Evolutionary conservation across 148 eudicot species (phyloP), one percentile per base, ranked within the genome.

Genomic region (Polygonum maritimum): DNA sequence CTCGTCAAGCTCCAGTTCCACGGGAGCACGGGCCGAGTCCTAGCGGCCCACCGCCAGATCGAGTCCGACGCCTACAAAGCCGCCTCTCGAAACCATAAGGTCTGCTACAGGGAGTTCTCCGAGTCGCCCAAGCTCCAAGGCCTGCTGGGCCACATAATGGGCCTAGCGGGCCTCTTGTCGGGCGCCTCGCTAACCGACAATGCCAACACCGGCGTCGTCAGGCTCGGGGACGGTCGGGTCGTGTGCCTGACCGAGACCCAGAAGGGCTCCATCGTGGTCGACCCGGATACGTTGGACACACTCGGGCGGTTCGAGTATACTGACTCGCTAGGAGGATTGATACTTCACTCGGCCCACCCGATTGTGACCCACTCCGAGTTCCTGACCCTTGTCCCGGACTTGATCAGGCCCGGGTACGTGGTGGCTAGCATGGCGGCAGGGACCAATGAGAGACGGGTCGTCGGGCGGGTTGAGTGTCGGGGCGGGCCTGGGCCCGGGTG

Each of bases 181-280:
- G 99, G 99, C 8, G 89, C 97, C 33, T 92, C 99, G 0, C 77
- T 96, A 31, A 96, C 99, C 6, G 99, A 96, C 76, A 96, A 96
- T 48, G 91, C 99, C 26, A 91, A 87, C 85, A 96, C 99, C 36
- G 99, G 99, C 0, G 97, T 95, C 40, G 88, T 95, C 2, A 80
- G 58, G 76, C 88, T 95, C 4, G 94, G 88, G 0, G 99, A 95
- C 33, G 99, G 94, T 1, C 86, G 99, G 4, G 99, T 95, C 0
- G 88, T 95, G 31, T 95, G 97, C 71, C 85, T 95, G 0, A 95
- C 99, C 0, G 99, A 95, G 80, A 95, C 99, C 18, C 85, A 87
- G 18, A 95, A 92, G 81, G 99, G 99, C 79, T 95, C 99, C 2
- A 91, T 92, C 39, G 75, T 87, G 38, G 81, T 95, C 14, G 88